A percentile compares a stretch with the other conserved stretches of the same genome.
Evolutionary conservation across 257 asterid genomes (phyloP).

Genomic region (Gentiana macrophylla): DNA sequence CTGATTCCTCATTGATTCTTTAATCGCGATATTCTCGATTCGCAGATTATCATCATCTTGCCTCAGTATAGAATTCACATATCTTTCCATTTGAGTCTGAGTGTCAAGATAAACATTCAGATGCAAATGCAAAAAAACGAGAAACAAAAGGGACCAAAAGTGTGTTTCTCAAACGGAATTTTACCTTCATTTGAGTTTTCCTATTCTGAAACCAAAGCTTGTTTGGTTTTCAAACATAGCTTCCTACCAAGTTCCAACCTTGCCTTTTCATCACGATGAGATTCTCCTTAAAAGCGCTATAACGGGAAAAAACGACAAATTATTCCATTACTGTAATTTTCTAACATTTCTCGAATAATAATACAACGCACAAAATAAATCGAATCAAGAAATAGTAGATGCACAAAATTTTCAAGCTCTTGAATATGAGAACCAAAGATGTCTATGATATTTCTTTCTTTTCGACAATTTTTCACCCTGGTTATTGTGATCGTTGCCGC

Average conservation of each 20-base stretch:
- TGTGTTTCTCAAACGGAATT: background rate
- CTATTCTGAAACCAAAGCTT: conserved; percentile 87
- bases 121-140: too few species aligned
- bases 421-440: conserved; percentile 63
- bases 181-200: conserved; percentile 87
- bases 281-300: conserved; percentile 49
- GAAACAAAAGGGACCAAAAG: background rate
- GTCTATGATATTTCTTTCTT: conserved; percentile 56
- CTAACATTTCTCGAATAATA: background rate
- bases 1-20: conserved; percentile 50
- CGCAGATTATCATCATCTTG: conserved; percentile 70
- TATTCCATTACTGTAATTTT: background rate
- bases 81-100: conserved; percentile 71
- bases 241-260: conserved; percentile 57
- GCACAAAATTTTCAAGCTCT: conserved; percentile 66
- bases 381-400: too few species aligned
- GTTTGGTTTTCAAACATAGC: conserved; percentile 51
- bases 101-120: too few species aligned
- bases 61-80: conserved; percentile 54
- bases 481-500: too few species aligned
- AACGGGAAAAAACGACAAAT: too few species aligned
- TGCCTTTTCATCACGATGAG: conserved; percentile 76
- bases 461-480: conserved; percentile 30
- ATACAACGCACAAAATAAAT: background rate
- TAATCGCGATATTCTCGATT: conserved; percentile 55